Base-by-base conservation (phyloP, 2,329 filamentous ascomycete genomes). In the Exophiala sp. region DNA sequence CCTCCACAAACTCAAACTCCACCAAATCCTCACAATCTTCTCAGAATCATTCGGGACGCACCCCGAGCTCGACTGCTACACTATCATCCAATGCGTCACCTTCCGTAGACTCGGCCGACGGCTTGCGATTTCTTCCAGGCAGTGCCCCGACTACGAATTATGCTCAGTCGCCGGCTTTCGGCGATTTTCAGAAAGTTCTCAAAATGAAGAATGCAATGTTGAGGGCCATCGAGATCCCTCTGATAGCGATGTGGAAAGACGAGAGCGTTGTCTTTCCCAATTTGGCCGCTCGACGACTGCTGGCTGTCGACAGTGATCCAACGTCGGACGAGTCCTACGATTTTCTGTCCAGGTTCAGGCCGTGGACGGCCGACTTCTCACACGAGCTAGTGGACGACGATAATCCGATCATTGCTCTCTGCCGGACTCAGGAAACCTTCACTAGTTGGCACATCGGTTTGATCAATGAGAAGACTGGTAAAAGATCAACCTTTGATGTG, bases 161-260 rank as follows among this genome's bases (percentile, higher is more conserved):
- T 8, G 72, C 78, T 4, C 68, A 77, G n/a, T 75, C 80, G 0
- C 78, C 77, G 51, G 76, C 81, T 2, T 83, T 86, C 0, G 86
- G 86, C 0, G 75, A 87, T 10, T 77, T 90, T 20, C 84, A 88
- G 63, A 92, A 91, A 66, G 82, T 88, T 50, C 83, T 81, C 6
- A 76, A 85, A 47, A 82, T 92, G 73, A 91, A 91, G 68, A 87
- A 91, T 65, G 87, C 87, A 1, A 76, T 91, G 16, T 72, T 92
- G 5, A 87, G 90, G 65, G 88, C 84, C 36, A 88, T 88, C 21
- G 80, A 83, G 57, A 84, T 89, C 65, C 88, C 88, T 0, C 85
- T 89, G 18, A 74, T 91, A 41, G 85, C 86, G 20, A 88, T 91
- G 83, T 91, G 88, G 88, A 87, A 85, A 65, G 88, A 92, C 60